Evolutionary conservation across 768 basidiomycete species (phyloP).

Genomic region (Mycena floridula): DNA sequence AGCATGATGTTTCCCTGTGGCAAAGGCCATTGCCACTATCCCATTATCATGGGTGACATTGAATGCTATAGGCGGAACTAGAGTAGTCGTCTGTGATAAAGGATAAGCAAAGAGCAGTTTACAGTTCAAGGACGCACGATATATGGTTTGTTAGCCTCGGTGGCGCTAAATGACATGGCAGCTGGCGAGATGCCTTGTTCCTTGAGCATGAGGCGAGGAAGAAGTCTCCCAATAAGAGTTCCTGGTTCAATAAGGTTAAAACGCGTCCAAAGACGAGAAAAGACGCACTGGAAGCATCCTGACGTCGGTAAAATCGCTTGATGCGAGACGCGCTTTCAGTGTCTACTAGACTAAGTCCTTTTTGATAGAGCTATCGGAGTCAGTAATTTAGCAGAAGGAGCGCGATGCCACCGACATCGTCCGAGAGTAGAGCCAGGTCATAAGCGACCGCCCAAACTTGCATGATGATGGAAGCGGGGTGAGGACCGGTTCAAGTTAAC

Average conservation of each 20-base stretch:
- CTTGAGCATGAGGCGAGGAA: slow-evolving; percentile 58
- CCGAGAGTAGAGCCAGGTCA: slow-evolving; percentile 30
- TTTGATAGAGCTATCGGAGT: slow-evolving; percentile 51
- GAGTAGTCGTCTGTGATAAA: slow-evolving; percentile 31
- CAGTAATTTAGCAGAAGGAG: not conserved
- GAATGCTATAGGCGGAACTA: slow-evolving; percentile 59
- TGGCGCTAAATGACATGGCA: slow-evolving; percentile 47
- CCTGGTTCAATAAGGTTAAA: slow-evolving; percentile 35
- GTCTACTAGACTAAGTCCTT: slow-evolving; percentile 55
- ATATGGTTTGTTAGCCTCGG: slow-evolving; percentile 71
- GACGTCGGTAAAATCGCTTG: slow-evolving; percentile 59
- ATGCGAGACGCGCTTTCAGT: slow-evolving; percentile 48
- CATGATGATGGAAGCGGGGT: slow-evolving; percentile 23
- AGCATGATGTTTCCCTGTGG: slow-evolving; percentile 31
- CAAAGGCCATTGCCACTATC: slow-evolving; percentile 63
- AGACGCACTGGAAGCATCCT: slow-evolving; percentile 68
- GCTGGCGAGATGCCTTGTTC: slow-evolving; percentile 46
- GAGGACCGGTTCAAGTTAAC: too few relatives aligned
- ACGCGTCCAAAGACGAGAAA: not conserved
- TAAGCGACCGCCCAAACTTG: slow-evolving; percentile 41
- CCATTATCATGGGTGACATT: slow-evolving; percentile 81
- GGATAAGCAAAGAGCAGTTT: not conserved
- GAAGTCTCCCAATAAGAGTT: slow-evolving; percentile 69
- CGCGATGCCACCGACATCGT: slow-evolving; percentile 11
- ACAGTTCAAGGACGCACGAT: slow-evolving; percentile 44